These are phyloP conservation scores for Alternaria burnsii DNA, from an alignment of 2,329 filamentous ascomycete genomes.

Conservation along the genomic window DNA sequence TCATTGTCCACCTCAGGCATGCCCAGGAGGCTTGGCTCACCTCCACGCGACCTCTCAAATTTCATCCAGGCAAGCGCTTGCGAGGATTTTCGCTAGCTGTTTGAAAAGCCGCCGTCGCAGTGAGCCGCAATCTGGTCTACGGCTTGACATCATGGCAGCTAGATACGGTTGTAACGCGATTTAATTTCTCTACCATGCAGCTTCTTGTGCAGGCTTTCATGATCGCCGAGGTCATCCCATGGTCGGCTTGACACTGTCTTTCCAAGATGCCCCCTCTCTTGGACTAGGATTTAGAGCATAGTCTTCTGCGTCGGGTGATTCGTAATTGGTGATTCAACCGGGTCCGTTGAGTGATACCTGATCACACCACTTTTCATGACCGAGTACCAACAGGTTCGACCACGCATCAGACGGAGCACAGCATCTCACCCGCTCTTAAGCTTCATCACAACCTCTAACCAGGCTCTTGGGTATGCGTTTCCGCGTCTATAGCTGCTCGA, in stretches of 20 bases:
- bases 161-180: conserved; percentile 33
- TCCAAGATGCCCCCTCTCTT: conserved; percentile 1
- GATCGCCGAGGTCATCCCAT: conserved; percentile 25
- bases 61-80: conserved; percentile 16
- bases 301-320: not conserved
- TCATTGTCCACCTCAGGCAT: conserved; percentile 20
- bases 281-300: conserved; percentile 10
- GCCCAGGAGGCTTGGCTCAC: conserved; percentile 40
- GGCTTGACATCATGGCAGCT: conserved; percentile 30
- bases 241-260: conserved; percentile 14
- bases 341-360: not conserved
- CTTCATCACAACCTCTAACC: conserved; percentile 28
- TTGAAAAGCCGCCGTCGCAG: conserved; percentile 11
- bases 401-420: conserved; percentile 28
- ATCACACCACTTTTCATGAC: conserved; percentile 10
- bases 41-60: conserved; percentile 39
- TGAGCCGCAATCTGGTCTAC: conserved; percentile 17
- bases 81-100: conserved; percentile 26
- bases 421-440: conserved; percentile 21
- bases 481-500: conserved; percentile 16
- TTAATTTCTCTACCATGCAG: conserved; percentile 21
- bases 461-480: conserved; percentile 33
- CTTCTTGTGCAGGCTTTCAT: conserved; percentile 15
- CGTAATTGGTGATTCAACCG: conserved; percentile 6
- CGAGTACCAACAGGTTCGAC: not conserved